Conservation (phyloP, 78 protist species). For the Mastigamoeba balamuthi region DNA sequence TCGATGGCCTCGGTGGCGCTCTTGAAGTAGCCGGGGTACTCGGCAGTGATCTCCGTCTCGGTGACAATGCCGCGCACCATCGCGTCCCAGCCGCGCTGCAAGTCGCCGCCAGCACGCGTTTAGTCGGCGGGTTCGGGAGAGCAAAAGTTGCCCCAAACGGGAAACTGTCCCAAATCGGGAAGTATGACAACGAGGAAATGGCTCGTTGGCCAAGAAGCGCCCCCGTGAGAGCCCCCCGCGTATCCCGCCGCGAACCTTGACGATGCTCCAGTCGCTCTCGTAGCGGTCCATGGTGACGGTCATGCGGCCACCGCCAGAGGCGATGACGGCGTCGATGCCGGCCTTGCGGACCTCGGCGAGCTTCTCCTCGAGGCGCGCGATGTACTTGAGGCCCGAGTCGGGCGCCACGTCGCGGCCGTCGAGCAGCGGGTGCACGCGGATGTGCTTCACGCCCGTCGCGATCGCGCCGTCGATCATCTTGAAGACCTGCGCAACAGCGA, state of each 20-base stretch:
- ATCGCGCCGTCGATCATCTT: constrained; percentile 8
- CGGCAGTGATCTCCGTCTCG: not conserved
- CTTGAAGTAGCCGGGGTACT: not conserved
- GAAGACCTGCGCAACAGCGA: too few species aligned
- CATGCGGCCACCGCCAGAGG: constrained; percentile 56
- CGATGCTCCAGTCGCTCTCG: constrained; percentile 46
- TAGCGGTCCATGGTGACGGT: constrained; percentile 58
- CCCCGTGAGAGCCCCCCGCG: too few species aligned
- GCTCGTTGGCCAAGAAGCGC: too few species aligned
- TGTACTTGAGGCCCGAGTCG: constrained; percentile 15
- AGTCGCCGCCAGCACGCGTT: too few species aligned
- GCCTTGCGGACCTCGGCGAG: not conserved
- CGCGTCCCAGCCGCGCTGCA: constrained; percentile 34
- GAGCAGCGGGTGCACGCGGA: constrained; percentile 33
- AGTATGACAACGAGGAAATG: too few species aligned
- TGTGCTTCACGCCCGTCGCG: not conserved
- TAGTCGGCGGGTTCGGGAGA: too few species aligned
- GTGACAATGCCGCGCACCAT: not conserved
- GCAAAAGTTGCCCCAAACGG: too few species aligned
- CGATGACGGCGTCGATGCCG: constrained; percentile 16
- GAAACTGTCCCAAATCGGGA: too few species aligned
- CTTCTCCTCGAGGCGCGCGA: constrained; percentile 12
- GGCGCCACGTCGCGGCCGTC: constrained; percentile 65
- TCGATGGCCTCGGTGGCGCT: constrained; percentile 15
- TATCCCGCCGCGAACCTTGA: too few species aligned